Evolutionary conservation across 257 asterid genomes (phyloP), one percentile per base, ranked within the genome.

Genomic region (Petrea volubilis): DNA sequence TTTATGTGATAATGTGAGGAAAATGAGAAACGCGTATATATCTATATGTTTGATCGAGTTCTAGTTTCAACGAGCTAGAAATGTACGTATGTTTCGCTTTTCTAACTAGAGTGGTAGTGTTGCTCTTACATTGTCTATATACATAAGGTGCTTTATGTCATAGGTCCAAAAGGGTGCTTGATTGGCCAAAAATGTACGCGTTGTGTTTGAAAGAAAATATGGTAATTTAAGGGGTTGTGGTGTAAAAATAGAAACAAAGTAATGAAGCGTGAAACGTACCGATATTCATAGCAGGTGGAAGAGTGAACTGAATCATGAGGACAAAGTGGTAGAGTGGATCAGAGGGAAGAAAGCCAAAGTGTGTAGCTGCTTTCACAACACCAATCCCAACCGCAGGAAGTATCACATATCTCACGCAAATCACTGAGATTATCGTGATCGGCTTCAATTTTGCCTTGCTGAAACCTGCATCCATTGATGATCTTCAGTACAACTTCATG

Each of bases 231-330:
- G 38, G 8, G 9, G 6, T 46, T 49, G 12, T 49, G 25, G 2
- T 49, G 55, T 6, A 49, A 18, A 49, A 0, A 17, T 5, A 49
- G 17, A 17, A 17, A 49, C 14, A 46, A 3, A 7, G 29, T 9
- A 21, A 24, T 12, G 1, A 10, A 9, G 28, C 3, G 0, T 51
- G 58, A 6, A 23, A 40, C 62, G 2, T 83, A 88, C 98, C 90
- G 1, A 95, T 84, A 72, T 76, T 90, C 96, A 90, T 95, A 55
- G 97, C 98, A 2, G 99, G 99, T 53, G 99, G 99, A 25, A 92
- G 73, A 52, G 92, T 69, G 80, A 80, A 95, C 78, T 95, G 99
- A 60, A 88, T 71, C 91, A 95, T 74, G 59, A 95, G 88, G 76
- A 92, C 89, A 43, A 92, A 95, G 25, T 81, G 98, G 79, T 72